Percentiles rank a stretch among this genome's conserved stretches.
phyloP scores from a whole-genome alignment of 345 rosid species.

The Eucalyptus sideroxylon region DNA sequence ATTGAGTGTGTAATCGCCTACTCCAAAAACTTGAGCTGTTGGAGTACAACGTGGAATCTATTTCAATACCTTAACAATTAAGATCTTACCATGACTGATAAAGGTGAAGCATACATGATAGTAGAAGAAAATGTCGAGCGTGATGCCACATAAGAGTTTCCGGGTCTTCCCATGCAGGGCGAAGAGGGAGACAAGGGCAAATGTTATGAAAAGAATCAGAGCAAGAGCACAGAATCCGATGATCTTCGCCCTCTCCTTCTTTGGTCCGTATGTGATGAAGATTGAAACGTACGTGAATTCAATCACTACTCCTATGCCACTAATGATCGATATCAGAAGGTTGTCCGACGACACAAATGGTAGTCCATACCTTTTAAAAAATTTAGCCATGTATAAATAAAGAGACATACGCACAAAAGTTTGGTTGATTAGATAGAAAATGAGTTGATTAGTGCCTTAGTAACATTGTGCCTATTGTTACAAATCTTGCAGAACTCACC shows the following conservation, averaged over 20 bases:
- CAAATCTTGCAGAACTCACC: background rate
- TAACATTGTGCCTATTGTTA: background rate
- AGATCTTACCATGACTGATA: conserved; percentile 23
- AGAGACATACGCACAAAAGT: background rate
- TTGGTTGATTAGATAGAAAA: background rate
- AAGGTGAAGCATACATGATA: conserved; percentile 29
- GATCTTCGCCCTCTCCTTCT: background rate
- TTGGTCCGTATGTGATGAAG: background rate
- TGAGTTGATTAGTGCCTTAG: background rate
- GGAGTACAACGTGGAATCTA: background rate
- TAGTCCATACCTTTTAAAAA: background rate
- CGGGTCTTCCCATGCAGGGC: conserved; percentile 12
- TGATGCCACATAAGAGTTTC: conserved; percentile 22
- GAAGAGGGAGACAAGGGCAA: conserved; percentile 8
- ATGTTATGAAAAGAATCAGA: background rate
- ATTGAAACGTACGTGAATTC: background rate
- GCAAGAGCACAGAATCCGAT: background rate
- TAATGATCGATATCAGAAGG: background rate
- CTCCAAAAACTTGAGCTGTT: background rate
- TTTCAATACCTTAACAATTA: background rate
- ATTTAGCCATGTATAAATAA: background rate
- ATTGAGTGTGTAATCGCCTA: background rate
- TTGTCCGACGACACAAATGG: background rate
- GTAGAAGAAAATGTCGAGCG: conserved; percentile 14
- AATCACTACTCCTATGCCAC: background rate